A percentile compares a stretch with the other conserved stretches of the same genome.
These are phyloP conservation scores for Cyclaneusma minus DNA, from an alignment of 2,329 filamentous ascomycete genomes.

Conservation along the genomic window DNA sequence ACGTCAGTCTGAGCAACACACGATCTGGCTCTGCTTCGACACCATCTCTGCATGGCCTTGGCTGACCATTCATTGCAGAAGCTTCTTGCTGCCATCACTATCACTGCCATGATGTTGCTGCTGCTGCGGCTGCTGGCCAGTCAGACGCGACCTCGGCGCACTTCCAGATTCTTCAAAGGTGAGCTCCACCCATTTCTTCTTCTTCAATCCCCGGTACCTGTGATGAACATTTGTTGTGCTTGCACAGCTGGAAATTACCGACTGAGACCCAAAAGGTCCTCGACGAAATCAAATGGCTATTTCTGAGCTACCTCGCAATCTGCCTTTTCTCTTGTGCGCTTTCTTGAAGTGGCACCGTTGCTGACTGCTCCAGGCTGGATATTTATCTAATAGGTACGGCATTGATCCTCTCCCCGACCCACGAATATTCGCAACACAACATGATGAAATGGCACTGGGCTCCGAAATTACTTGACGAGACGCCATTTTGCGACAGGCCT, in stretches of 20 bases:
- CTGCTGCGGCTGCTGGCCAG: not conserved
- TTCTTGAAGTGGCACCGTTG: conserved; percentile 1
- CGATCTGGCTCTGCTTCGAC: not conserved
- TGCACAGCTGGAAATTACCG: conserved; percentile 84
- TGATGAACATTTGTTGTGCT: conserved; percentile 20
- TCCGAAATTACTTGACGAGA: conserved; percentile 82
- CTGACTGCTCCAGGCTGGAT: conserved; percentile 1
- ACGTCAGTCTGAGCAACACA: conserved; percentile 72
- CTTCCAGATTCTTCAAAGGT: conserved; percentile 2
- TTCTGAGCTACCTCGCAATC: conserved; percentile 43
- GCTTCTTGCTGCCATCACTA: not conserved
- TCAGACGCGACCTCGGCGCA: too few species aligned
- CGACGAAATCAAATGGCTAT: conserved; percentile 81
- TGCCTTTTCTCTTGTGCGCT: conserved; percentile 10
- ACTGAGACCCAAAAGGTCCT: conserved; percentile 52
- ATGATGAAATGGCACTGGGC: conserved; percentile 97
- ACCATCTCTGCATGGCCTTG: conserved; percentile 1
- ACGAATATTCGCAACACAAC: conserved; percentile 5
- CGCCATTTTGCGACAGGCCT: conserved; percentile 92
- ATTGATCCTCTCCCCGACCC: not conserved
- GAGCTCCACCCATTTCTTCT: conserved; percentile 5
- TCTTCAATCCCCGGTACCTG: conserved; percentile 16
- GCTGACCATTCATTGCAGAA: not conserved
- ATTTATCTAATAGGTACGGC: conserved; percentile 7
- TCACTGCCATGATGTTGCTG: not conserved